These are phyloP conservation scores for Sinapis alba DNA, from an alignment of 441 rosid species.

Conservation along the genomic window DNA sequence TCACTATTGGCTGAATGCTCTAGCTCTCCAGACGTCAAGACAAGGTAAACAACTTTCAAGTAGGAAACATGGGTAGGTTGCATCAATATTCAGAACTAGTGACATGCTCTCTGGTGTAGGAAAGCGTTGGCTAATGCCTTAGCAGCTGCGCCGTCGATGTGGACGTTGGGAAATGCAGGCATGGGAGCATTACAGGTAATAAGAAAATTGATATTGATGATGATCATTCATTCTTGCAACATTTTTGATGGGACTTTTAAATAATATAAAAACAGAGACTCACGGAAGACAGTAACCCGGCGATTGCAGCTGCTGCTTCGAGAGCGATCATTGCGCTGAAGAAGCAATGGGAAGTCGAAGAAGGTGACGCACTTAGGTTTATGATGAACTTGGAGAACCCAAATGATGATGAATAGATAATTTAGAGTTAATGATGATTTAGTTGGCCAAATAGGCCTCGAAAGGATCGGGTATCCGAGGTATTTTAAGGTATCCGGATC, in stretches of 20 bases:
- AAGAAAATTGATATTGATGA: background rate
- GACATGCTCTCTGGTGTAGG: constrained; percentile 42
- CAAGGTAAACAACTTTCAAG: constrained; percentile 52
- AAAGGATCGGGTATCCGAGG: too few relatives aligned
- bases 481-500: too few relatives aligned
- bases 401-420: constrained; percentile 34
- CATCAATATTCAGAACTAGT: background rate
- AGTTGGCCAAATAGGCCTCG: too few relatives aligned
- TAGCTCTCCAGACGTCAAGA: constrained; percentile 87
- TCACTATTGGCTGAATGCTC: constrained; percentile 90
- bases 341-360: constrained; percentile 96
- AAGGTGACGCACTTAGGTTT: constrained; percentile 94
- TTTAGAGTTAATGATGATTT: background rate
- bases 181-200: constrained; percentile 96
- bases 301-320: constrained; percentile 79
- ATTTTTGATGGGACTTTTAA: background rate
- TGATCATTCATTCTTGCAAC: constrained; percentile 29
- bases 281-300: constrained; percentile 85
- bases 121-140: constrained; percentile 90
- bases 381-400: constrained; percentile 59
- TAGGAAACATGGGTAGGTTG: background rate
- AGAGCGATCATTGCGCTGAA: constrained; percentile 78
- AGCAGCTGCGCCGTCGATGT: constrained; percentile 96
- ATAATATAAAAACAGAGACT: constrained; percentile 60
- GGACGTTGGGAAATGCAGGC: constrained; percentile 98